Evolutionary conservation across 495 filamentous ascomycete species (phyloP).

Genomic region (Annulohypoxylon stygium): DNA sequence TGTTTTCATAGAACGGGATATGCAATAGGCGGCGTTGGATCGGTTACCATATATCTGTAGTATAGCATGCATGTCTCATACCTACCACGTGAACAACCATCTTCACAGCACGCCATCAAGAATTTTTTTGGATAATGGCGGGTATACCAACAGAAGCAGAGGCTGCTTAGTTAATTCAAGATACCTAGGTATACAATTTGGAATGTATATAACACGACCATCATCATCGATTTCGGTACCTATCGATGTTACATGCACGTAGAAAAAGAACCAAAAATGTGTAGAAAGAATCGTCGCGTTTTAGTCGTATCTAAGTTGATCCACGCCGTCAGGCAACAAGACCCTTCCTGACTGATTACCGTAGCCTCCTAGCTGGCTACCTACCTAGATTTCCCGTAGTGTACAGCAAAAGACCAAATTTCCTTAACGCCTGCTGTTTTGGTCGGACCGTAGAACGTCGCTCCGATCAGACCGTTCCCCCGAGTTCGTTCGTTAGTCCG

Average conservation of each 20-base stretch:
- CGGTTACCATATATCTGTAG: constrained; percentile 1
- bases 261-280: neutral
- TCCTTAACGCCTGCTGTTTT: neutral
- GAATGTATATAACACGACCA: neutral
- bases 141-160: neutral
- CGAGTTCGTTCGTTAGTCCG: neutral
- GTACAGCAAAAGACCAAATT: neutral
- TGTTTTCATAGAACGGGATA: neutral
- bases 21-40: constrained; percentile 18
- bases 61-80: constrained; percentile 13
- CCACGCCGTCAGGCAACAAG: neutral
- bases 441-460: neutral
- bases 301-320: neutral
- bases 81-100: neutral
- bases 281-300: neutral
- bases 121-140: constrained; percentile 14
- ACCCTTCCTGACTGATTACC: constrained; percentile 5
- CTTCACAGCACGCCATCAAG: neutral
- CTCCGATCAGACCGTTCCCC: neutral
- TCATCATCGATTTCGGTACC: neutral
- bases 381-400: neutral
- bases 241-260: neutral
- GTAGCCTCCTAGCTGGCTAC: neutral
- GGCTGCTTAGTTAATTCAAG: neutral
- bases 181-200: neutral